A percentile compares a stretch with the other conserved stretches of the same genome.
Conservation (phyloP, 108 stramenopile species). For the Cyclotella kingstonii region DNA sequence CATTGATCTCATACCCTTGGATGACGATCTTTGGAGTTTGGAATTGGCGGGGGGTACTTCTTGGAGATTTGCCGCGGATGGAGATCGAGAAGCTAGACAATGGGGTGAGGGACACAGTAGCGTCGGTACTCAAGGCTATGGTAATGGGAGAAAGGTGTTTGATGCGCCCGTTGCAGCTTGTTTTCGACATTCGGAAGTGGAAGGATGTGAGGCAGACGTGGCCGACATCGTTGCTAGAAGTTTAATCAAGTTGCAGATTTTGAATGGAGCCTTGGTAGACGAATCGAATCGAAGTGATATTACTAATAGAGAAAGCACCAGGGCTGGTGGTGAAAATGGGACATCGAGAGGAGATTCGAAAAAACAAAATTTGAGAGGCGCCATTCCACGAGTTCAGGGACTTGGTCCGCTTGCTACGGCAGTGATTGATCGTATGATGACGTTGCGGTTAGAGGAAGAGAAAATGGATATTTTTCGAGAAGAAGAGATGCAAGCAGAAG, state of each 20-base stretch:
- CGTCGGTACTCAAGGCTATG: neutral
- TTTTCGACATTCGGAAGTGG: conserved; percentile 47
- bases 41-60: conserved; percentile 28
- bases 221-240: conserved; percentile 63
- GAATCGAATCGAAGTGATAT: neutral
- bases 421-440: conserved; percentile 63
- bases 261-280: conserved; percentile 30
- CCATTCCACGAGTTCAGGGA: conserved; percentile 69
- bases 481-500: conserved; percentile 12
- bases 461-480: conserved; percentile 27
- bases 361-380: conserved; percentile 46
- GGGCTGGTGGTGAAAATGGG: neutral
- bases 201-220: conserved; percentile 63
- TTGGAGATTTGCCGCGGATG: neutral
- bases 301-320: too few relatives aligned
- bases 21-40: conserved; percentile 46
- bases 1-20: conserved; percentile 44
- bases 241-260: conserved; percentile 69
- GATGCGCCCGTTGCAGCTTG: conserved; percentile 13
- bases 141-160: neutral
- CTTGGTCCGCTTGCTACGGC: conserved; percentile 72
- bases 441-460: conserved; percentile 67
- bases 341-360: neutral
- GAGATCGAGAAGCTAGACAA: neutral
- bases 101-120: neutral